Evolutionary conservation across 192 early-diverging fungal species (phyloP).

Genomic region (Entomortierella beljakovae): DNA sequence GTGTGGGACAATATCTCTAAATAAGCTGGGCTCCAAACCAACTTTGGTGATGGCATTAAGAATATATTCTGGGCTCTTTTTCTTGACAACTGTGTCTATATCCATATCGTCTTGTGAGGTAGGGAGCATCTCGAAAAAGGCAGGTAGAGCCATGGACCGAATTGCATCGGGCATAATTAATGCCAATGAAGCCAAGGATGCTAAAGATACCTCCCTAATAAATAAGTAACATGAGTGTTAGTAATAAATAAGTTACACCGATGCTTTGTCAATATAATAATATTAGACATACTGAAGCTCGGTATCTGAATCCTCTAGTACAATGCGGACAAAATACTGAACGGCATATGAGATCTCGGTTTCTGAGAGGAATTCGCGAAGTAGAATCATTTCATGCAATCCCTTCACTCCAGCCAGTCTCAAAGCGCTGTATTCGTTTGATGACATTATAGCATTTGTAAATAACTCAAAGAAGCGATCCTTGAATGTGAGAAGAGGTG

Average conservation of each 20-base stretch:
- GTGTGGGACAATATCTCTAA: slow-evolving; percentile 52
- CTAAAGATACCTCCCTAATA: slow-evolving; percentile 60
- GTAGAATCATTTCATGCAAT: slow-evolving; percentile 71
- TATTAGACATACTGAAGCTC: slow-evolving; percentile 55
- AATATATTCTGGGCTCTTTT: slow-evolving; percentile 47
- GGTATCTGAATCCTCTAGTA: slow-evolving; percentile 60
- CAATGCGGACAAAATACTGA: slow-evolving; percentile 61
- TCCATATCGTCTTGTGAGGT: slow-evolving; percentile 48
- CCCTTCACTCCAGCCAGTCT: slow-evolving; percentile 79
- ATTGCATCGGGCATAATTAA: slow-evolving; percentile 57
- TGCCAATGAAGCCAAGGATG: slow-evolving; percentile 57
- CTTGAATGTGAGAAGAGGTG: slow-evolving; percentile 79
- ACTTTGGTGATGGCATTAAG: slow-evolving; percentile 61
- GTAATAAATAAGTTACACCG: neutral
- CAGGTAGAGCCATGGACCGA: slow-evolving; percentile 64
- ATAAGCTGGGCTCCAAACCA: slow-evolving; percentile 58
- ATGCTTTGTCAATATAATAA: neutral
- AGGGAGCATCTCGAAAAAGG: slow-evolving; percentile 66
- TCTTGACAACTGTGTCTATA: slow-evolving; percentile 36
- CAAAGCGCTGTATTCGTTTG: slow-evolving; percentile 81
- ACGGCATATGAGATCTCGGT: slow-evolving; percentile 69
- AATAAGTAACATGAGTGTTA: neutral
- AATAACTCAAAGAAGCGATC: slow-evolving; percentile 82
- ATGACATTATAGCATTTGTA: slow-evolving; percentile 69
- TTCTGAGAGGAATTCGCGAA: slow-evolving; percentile 63